Evolutionary conservation across 371 early-diverging fungal genomes (phyloP).

Genomic region (Mortierella sp.): DNA sequence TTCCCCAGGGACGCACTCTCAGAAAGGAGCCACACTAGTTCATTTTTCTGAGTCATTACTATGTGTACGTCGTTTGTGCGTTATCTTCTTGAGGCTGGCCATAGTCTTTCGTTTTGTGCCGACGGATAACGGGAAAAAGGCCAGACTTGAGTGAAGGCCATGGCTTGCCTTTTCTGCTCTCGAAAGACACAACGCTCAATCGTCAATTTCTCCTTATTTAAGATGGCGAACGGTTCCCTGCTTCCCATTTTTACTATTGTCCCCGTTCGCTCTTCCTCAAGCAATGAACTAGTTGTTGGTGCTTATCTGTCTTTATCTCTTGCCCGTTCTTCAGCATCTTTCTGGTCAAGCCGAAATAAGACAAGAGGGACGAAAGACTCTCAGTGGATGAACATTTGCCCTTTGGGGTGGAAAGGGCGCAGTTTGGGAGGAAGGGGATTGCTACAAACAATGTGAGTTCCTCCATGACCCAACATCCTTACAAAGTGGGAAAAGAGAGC

Average conservation of each 20-base stretch:
- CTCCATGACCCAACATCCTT: conserved; percentile 7
- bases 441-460: background rate
- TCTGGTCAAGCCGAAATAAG: conserved; percentile 2
- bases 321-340: background rate
- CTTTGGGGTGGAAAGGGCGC: background rate
- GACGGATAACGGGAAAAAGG: background rate
- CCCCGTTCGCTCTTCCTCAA: background rate
- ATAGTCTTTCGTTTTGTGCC: background rate
- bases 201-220: background rate
- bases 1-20: background rate
- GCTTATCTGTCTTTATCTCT: background rate
- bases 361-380: background rate
- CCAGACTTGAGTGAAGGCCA: background rate
- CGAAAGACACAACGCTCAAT: conserved; percentile 13
- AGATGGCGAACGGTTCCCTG: conserved; percentile 1
- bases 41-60: background rate
- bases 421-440: conserved; percentile 5
- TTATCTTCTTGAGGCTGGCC: background rate
- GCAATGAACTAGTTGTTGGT: background rate
- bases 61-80: background rate
- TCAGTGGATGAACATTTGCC: background rate
- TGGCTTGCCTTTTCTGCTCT: conserved; percentile 3
- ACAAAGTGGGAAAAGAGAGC: background rate
- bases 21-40: background rate
- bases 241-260: background rate